Conservation (phyloP, 2,329 filamentous ascomycete genomes). For the Ilyonectria robusta region DNA sequence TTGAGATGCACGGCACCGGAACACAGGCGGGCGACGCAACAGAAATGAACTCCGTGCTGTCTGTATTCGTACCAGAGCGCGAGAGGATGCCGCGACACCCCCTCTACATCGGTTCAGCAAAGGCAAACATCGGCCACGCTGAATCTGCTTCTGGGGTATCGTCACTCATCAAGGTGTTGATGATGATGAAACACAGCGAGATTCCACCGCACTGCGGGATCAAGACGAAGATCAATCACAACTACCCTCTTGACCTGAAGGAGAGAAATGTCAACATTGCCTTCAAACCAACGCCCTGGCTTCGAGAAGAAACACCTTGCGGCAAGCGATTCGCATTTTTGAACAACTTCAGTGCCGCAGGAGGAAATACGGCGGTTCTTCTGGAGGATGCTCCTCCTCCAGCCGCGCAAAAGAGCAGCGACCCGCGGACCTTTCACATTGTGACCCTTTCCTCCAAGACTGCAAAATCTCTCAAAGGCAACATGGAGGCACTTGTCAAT, state of each 20-base stretch:
- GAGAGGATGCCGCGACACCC: conserved; percentile 62
- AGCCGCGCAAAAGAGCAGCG: conserved; percentile 58
- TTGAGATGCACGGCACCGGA: conserved; percentile 92
- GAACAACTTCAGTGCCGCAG: conserved; percentile 81
- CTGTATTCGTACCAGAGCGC: conserved; percentile 64
- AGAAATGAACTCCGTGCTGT: conserved; percentile 83
- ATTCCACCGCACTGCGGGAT: conserved; percentile 79
- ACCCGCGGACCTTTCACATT: conserved; percentile 71
- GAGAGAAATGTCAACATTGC: conserved; percentile 73
- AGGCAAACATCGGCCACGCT: conserved; percentile 75
- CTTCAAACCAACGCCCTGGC: conserved; percentile 65
- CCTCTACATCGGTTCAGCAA: conserved; percentile 73
- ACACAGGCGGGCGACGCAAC: conserved; percentile 88
- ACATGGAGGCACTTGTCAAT: conserved; percentile 67
- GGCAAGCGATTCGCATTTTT: conserved; percentile 66
- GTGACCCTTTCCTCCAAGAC: conserved; percentile 71
- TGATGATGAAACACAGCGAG: conserved; percentile 74
- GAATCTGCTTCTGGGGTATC: conserved; percentile 74
- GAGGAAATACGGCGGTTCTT: conserved; percentile 78
- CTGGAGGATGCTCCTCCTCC: conserved; percentile 72
- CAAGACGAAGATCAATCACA: conserved; percentile 73
- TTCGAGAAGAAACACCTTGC: conserved; percentile 57
- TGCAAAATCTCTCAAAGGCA: conserved; percentile 69
- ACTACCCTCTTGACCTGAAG: conserved; percentile 69
- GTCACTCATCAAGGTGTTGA: conserved; percentile 74